Percentiles rank a stretch among this genome's conserved stretches.
Conservation (phyloP, 345 rosid species). For the Salix suchowensis region DNA sequence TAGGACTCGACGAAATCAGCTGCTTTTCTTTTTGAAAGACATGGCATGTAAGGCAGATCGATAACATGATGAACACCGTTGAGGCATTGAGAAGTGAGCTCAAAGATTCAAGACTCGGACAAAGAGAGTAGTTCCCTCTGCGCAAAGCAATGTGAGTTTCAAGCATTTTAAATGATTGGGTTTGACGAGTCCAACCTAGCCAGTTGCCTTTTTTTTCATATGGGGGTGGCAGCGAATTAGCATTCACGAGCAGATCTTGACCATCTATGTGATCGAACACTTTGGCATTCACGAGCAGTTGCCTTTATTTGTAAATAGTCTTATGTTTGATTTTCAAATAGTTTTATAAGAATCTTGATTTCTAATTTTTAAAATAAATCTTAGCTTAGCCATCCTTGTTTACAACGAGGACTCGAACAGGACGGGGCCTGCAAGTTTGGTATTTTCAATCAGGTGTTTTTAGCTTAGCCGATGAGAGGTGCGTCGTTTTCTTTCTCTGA, state of each 20-base stretch:
- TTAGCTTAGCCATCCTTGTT: no score
- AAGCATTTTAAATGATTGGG: conserved; percentile 33
- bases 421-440: conserved; percentile 12
- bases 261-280: not conserved
- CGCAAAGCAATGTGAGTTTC: conserved; percentile 26
- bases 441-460: not conserved
- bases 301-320: no score
- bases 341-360: no score
- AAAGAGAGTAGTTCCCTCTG: conserved; percentile 22
- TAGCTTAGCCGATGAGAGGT: no score
- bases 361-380: no score
- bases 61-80: conserved; percentile 28
- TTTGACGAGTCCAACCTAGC: conserved; percentile 39
- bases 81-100: not conserved
- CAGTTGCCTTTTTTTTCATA: conserved; percentile 8
- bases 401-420: not conserved
- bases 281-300: not conserved
- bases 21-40: conserved; percentile 19
- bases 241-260: not conserved
- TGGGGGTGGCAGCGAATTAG: not conserved
- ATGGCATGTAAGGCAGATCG: not conserved
- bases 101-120: conserved; percentile 13
- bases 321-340: no score
- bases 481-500: no score
- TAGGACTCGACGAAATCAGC: conserved; percentile 4